Base-by-base conservation (phyloP, 164 flowering plant genomes). In the Stephania cephalantha region DNA sequence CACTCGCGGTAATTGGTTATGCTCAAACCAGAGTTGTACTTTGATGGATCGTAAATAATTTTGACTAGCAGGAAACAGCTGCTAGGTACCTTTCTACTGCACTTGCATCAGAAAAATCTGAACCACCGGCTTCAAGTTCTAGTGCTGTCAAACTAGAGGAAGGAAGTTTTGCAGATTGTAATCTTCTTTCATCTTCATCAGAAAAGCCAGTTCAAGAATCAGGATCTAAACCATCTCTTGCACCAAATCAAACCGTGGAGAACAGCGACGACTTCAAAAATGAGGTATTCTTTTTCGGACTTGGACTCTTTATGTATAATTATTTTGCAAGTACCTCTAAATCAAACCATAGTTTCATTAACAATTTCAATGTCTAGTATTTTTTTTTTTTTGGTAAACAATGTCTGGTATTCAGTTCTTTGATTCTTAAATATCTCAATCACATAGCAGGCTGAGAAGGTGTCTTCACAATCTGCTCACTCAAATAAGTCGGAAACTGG, bases 21-120 rank as follows among this genome's bases (percentile, higher is more conserved):
- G 65, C 17, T 70, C 63, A 9, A 20, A 8, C 70, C 29, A 13
- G n/a, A n/a, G 10, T 53, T 61, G 29, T 44, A 52, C 31, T 70
- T 46, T n/a, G 18, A 35, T 64, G 17, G 45, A 30, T 30, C 35
- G 76, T n/a, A 78, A 69, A 22, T 63, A 7, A 31, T 72, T 45
- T 15, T 68, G 45, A 77, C 35, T 13, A 46, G 63, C 86, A 93
- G 98, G 98, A 91, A 84, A 85, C 93, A 50, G 83, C 95, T 68
- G 93, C 90, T 25, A 79, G 87, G 44, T 77, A 88, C 70, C 82
- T 93, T 44, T 81, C 86, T 71, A 91, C 91, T 1, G 92, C 95
- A 77, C 89, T 93, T 79, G 87, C 90, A 71, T 85, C 92, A 45
- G 81, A 82, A 66, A 80, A 81, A 67, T 69, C 85, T 77, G 88